Percentiles rank a stretch among this genome's conserved stretches.
These are phyloP conservation scores for Casuarina glauca DNA, from an alignment of 306 rosid species.

Conservation along the genomic window DNA sequence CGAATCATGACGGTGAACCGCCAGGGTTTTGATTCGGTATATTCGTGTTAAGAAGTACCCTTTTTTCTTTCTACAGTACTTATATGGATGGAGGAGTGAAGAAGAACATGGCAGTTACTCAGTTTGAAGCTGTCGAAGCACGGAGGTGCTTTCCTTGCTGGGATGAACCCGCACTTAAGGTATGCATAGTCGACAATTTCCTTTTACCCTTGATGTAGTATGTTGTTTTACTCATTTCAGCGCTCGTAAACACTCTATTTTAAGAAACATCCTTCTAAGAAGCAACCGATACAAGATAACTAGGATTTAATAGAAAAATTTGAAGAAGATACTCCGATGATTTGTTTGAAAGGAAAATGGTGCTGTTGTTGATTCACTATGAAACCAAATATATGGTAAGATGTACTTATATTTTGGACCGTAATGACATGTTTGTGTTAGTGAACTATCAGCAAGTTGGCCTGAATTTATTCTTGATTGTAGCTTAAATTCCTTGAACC, in stretches of 20 bases:
- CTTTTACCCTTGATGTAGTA: background rate
- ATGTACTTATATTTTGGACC: background rate
- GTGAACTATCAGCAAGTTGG: no score
- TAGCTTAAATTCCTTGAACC: constrained; percentile 6
- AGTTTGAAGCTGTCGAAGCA: constrained; percentile 66
- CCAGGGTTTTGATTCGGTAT: background rate
- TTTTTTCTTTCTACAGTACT: constrained; percentile 35
- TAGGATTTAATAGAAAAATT: background rate
- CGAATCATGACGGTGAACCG: background rate
- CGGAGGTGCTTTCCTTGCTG: constrained; percentile 72
- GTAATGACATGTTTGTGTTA: background rate
- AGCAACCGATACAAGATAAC: background rate
- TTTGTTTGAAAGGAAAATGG: background rate
- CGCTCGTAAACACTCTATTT: background rate
- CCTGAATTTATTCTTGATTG: background rate
- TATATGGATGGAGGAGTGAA: constrained; percentile 50
- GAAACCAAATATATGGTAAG: background rate
- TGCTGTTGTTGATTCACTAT: background rate
- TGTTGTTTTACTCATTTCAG: background rate
- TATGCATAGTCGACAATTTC: background rate
- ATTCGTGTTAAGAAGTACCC: background rate
- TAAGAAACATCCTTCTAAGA: background rate
- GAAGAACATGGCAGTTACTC: constrained; percentile 68
- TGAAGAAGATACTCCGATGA: background rate
- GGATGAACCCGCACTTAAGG: constrained; percentile 78